phyloP scores from a whole-genome alignment of 2,329 filamentous ascomycete genomes.

The Ophiosphaerella narmari region DNA sequence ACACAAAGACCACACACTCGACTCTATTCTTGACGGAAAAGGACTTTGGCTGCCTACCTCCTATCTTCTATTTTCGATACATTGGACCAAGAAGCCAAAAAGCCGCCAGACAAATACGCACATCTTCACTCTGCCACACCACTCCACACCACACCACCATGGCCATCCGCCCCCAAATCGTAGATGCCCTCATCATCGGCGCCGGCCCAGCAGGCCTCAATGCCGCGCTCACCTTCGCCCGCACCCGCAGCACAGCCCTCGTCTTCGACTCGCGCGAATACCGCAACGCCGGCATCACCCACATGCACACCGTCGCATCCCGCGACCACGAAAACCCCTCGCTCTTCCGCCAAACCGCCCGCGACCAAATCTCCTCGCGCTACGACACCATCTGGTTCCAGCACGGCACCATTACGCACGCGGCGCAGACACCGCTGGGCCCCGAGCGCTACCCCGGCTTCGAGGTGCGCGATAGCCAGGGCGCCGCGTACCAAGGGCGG shows the following conservation, averaged over 20 bases:
- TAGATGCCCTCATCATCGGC: slow-evolving; percentile 44
- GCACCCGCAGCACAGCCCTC: slow-evolving; percentile 46
- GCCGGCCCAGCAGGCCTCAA: slow-evolving; percentile 54
- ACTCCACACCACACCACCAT: slow-evolving; percentile 7
- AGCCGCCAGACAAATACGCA: too few species aligned
- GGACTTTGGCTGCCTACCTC: too few species aligned
- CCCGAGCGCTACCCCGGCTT: slow-evolving; percentile 39
- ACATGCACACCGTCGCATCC: slow-evolving; percentile 51
- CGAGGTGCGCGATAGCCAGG: slow-evolving; percentile 49
- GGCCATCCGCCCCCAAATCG: slow-evolving; percentile 22
- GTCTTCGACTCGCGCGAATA: slow-evolving; percentile 52
- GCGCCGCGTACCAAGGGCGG: slow-evolving; percentile 52
- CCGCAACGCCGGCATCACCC: slow-evolving; percentile 48
- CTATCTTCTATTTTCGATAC: too few species aligned
- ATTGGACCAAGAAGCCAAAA: not conserved
- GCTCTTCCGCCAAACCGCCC: slow-evolving; percentile 36
- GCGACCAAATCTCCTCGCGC: slow-evolving; percentile 41
- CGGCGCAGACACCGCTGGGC: slow-evolving; percentile 21
- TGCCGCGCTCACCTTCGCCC: slow-evolving; percentile 46
- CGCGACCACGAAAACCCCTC: slow-evolving; percentile 34
- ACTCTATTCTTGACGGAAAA: too few species aligned
- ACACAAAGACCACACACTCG: too few species aligned
- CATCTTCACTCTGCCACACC: too few species aligned
- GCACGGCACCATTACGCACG: slow-evolving; percentile 25
- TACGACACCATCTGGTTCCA: slow-evolving; percentile 46